Percentiles rank a stretch among this genome's conserved stretches.
Conservation (phyloP, 257 asterid genomes). For the Przewalskia tangutica region DNA sequence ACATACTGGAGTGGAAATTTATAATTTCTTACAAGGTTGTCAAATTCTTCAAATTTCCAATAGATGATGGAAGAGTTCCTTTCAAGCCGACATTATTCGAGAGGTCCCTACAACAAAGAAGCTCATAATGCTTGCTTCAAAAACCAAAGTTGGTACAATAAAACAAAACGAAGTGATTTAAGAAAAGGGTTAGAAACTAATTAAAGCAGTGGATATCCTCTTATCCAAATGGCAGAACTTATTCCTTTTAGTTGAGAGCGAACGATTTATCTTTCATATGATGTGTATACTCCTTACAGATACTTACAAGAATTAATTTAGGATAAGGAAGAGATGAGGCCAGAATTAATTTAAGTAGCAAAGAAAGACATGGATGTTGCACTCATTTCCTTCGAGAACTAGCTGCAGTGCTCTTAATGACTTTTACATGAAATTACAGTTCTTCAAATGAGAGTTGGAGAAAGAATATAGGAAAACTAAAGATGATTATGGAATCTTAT, state of each 20-base stretch:
- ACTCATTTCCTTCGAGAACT: neutral
- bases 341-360: neutral
- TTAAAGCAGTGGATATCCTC: neutral
- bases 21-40: slow-evolving; percentile 43
- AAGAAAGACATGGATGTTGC: neutral
- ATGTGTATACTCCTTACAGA: neutral
- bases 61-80: slow-evolving; percentile 65
- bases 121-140: neutral
- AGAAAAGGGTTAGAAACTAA: neutral
- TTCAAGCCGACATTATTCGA: slow-evolving; percentile 71
- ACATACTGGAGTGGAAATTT: neutral
- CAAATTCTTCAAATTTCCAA: slow-evolving; percentile 64
- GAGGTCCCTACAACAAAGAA: slow-evolving; percentile 62
- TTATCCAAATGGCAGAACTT: neutral
- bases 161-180: neutral
- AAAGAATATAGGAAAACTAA: neutral
- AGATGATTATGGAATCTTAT: neutral
- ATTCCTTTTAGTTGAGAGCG: neutral
- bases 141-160: neutral
- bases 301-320: neutral
- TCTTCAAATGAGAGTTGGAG: neutral
- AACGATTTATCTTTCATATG: neutral
- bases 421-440: neutral
- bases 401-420: neutral
- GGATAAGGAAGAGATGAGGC: neutral